These are phyloP conservation scores for Kodamaea arcana DNA, from an alignment of 1,139 yeast genomes.

Conservation along the genomic window DNA sequence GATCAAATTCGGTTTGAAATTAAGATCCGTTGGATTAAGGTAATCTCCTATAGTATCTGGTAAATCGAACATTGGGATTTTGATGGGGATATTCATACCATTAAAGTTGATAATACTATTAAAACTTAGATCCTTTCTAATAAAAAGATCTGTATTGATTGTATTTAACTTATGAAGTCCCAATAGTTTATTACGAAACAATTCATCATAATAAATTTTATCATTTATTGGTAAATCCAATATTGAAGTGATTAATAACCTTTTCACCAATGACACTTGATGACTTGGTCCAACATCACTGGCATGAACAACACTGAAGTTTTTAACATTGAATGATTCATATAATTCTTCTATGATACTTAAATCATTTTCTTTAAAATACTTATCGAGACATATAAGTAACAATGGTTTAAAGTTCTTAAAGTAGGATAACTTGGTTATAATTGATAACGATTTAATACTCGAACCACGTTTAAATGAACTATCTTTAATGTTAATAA, in stretches of 20 bases:
- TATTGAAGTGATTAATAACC: slow-evolving; percentile 41
- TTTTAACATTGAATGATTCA: slow-evolving; percentile 33
- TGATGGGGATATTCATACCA: slow-evolving; percentile 42
- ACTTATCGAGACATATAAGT: slow-evolving; percentile 50
- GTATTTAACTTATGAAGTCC: slow-evolving; percentile 32
- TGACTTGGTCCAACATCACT: slow-evolving; percentile 18
- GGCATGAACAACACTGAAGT: slow-evolving; percentile 22
- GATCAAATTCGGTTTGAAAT: slow-evolving; percentile 40
- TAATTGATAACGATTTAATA: slow-evolving; percentile 52
- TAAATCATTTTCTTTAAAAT: slow-evolving; percentile 27
- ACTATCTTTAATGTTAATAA: slow-evolving; percentile 46
- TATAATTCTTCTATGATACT: slow-evolving; percentile 25
- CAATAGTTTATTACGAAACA: slow-evolving; percentile 34
- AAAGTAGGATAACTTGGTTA: slow-evolving; percentile 49
- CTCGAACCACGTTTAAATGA: slow-evolving; percentile 50
- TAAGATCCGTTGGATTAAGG: slow-evolving; percentile 44
- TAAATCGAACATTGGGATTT: slow-evolving; percentile 38
- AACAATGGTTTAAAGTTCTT: slow-evolving; percentile 58
- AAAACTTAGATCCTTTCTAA: slow-evolving; percentile 43
- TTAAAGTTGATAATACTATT: slow-evolving; percentile 36
- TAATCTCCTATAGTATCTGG: slow-evolving; percentile 45
- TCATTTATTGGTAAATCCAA: slow-evolving; percentile 46
- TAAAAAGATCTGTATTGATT: slow-evolving; percentile 31
- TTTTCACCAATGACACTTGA: slow-evolving; percentile 30
- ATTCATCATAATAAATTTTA: slow-evolving; percentile 39